Base-by-base conservation (phyloP, 2,329 filamentous ascomycete genomes). In the Xylaria sp. region DNA sequence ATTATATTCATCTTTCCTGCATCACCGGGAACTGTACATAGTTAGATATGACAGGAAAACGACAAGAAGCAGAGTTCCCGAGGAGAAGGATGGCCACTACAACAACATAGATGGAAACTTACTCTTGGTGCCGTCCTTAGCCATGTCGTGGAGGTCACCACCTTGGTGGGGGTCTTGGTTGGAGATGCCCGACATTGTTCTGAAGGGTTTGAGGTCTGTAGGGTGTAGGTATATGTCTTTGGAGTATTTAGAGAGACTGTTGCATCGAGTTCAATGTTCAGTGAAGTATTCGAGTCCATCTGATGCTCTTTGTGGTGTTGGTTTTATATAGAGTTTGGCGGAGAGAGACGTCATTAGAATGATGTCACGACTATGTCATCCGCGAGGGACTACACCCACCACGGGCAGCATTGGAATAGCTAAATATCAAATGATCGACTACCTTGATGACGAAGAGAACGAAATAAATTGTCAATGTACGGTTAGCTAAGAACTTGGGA, bases 81-180 rank as follows among this genome's bases (percentile, higher is more conserved):
- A 1, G 13, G 41, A 48, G 23, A 59, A 44, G 2, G 3, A 10
- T 8, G 15, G 25, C 20, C 18, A 20, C 15, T 9, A 39, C 18
- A 50, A 23, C 18, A 4, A 44, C 31, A 34, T 20, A 10, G 31
- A 13, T 20, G 34, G 34, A 23, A 39, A 65, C 71, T 67, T 25
- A 75, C 73, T 67, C 44, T 63, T 73, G 2, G 73, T 76, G 59
- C 73, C 74, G 18, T 75, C 72, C 37, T 75, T 75, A 52, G 74
- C 73, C 71, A 74, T 73, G 13, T 75, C 55, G 44, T n/a, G 67
- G 23, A 75, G 72, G 64, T 74, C 72, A 9, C 72, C 72, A 28
- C 74, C 73, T 69, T 73, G 58, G 51, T 74, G 69, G 0, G 69
- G n/a, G 31, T 65, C 52, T 60, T 67, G 64, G 31, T 63, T 59